Evolutionary conservation across 495 filamentous ascomycete genomes (phyloP), one percentile per base, ranked within the genome.

Genomic region (Recurvomyces mirabilis): DNA sequence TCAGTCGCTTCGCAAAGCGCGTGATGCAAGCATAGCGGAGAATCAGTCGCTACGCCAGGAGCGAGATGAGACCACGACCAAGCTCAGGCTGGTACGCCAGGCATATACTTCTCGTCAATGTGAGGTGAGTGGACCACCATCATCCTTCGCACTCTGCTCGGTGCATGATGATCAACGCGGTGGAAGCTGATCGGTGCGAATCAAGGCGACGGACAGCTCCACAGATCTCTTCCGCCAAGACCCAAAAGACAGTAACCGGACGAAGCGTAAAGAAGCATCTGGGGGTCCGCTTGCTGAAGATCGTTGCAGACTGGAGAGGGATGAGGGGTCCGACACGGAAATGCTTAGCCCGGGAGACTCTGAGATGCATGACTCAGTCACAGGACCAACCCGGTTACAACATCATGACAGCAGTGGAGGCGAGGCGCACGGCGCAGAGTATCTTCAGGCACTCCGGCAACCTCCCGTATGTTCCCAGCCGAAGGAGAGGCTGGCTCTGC

Each of bases 1-100:
- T 32, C 30, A 32, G 30, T 32, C 30, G 30, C 30, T 32, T 32
- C 30, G 30, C 30, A 32, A 32, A 32, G 30, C 30, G 30, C 30
- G 30, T 32, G 12, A 32, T 32, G 30, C 30, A 32, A 32, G 30
- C 30, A 4, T 32, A 32, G 30, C 30, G 30, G 30, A 32, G 4
- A 32, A 32, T 32, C 30, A 32, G 12, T 32, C 30, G 30, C 30
- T 32, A 32, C 30, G 30, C 30, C 30, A 32, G 30, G 30, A 32
- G 30, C 30, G 30, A 32, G 30, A 32, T 32, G 30, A 32, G 30
- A 32, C 30, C 30, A 32, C 30, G 11, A 15, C 30, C 30, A 15
- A 32, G 30, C 30, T 32, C 30, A 32, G 30, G 30, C 30, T 12
- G 30, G 30, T 32, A 32, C 30, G 30, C 30, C 30, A 32, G 18